Base-by-base conservation (phyloP, 176 grass and related monocot species). In the Triticum timopheevii region DNA sequence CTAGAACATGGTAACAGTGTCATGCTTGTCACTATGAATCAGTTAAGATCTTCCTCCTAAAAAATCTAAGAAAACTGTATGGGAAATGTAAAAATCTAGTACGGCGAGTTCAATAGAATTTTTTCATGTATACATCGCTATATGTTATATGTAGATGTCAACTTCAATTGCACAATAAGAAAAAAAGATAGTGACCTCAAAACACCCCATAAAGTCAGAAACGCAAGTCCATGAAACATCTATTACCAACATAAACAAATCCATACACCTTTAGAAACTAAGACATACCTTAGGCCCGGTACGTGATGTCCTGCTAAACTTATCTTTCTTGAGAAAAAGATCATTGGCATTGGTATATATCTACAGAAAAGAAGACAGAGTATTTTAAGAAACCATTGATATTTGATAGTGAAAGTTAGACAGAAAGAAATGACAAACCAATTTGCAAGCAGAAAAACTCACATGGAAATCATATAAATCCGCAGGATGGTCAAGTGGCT, bases 391-490 rank as follows among this genome's bases (percentile, higher is more conserved):
- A 52, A 76, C 24, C 35, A 68, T 30, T 54, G 34, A 25, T 39
- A 39, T 39, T 39, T 39, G 7, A 39, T 39, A 39, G 38, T 50
- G 61, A 66, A 79, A 83, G 9, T n/a, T 68, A 84, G 40, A n/a
- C 24, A 16, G 10, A 5, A 2, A 20, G 61, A 61, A 62, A 89
- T 63, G 16, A 63, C 8, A 50, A 66, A 12, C 7, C 34, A 64
- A 77, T 59, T 80, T 77, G 33, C 24, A 71, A 38, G 44, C 39
- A 84, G 38, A 78, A 6, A 45, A 71, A 40, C 78, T 80, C 89
- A 97, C 95, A 89, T 97, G 95, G 44, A 87, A 91, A 24, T 97
- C 95, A 65, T 91, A 97, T 2, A 92, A 78, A 85, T 94, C 95
- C 80, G 90, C 95, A 24, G 92, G 95, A 78, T 94, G 95, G 83